Conservation (phyloP, 371 early-diverging fungal genomes). For the Thermomucor indicae-seudaticae region DNA sequence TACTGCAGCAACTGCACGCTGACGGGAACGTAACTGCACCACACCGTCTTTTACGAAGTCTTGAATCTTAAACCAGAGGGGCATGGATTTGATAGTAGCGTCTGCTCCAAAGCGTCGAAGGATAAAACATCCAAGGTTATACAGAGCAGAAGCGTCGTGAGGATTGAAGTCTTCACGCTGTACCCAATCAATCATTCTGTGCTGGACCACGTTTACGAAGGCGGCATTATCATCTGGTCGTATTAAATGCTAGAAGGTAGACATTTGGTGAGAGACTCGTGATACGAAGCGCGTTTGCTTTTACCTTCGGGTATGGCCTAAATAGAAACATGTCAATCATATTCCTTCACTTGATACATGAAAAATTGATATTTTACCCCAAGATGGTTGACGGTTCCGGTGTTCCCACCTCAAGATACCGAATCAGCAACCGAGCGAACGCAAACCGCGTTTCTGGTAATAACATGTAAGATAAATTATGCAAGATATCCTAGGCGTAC, state of each 20-base stretch:
- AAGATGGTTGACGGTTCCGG: no score
- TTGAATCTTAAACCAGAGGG: constrained; percentile 55
- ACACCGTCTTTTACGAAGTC: constrained; percentile 17
- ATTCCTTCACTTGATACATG: not conserved
- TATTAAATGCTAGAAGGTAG: constrained; percentile 3
- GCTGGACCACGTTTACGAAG: constrained; percentile 43
- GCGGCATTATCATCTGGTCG: constrained; percentile 20
- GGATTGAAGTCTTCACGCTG: constrained; percentile 36
- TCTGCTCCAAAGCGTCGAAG: constrained; percentile 39
- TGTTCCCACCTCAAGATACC: constrained; percentile 3
- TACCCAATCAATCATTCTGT: constrained; percentile 46
- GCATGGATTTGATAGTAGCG: constrained; percentile 46
- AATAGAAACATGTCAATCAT: no score
- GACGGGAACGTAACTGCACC: constrained; percentile 22
- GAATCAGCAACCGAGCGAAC: constrained; percentile 27
- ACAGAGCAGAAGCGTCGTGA: constrained; percentile 49
- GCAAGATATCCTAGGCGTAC: not conserved
- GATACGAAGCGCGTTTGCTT: not conserved
- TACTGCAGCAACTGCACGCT: constrained; percentile 44
- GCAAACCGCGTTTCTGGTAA: constrained; percentile 16
- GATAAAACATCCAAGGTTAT: constrained; percentile 37
- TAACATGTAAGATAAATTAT: not conserved
- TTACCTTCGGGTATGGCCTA: constrained; percentile 1
- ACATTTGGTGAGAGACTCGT: not conserved
- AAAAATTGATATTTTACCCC: no score